Conservation (phyloP, 2,329 filamentous ascomycete genomes). For the Ophiocordyceps sinensis region DNA sequence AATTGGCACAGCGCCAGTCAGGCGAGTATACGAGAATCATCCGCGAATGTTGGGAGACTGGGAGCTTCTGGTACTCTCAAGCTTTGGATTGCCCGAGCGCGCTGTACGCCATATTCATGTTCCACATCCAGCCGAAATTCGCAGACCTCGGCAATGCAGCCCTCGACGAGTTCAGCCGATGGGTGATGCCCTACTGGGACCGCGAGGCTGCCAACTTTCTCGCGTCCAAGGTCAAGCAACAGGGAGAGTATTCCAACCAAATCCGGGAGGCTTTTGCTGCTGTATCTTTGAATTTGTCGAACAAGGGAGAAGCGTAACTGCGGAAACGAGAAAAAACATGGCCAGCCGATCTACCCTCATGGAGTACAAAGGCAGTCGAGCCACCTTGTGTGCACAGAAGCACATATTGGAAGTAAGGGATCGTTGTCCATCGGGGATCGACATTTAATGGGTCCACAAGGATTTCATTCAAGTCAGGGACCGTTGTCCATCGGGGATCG, state of each 20-base stretch:
- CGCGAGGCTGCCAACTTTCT: not conserved
- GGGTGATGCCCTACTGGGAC: not conserved
- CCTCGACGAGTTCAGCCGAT: not conserved
- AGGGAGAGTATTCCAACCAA: not conserved
- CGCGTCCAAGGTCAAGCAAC: not conserved
- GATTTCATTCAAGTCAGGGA: too few relatives aligned
- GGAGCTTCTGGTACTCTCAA: not conserved
- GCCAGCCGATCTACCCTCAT: too few relatives aligned
- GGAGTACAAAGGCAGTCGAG: too few relatives aligned
- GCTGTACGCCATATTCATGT: not conserved
- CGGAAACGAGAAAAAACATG: not conserved
- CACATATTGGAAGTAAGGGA: too few relatives aligned
- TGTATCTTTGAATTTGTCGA: not conserved
- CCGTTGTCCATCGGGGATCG: too few relatives aligned
- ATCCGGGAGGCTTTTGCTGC: not conserved
- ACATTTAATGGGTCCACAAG: too few relatives aligned
- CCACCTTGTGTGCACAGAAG: too few relatives aligned
- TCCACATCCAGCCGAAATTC: not conserved
- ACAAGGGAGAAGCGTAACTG: not conserved
- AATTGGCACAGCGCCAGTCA: not conserved
- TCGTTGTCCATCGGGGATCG: too few relatives aligned
- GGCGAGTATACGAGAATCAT: not conserved
- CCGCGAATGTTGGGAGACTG: not conserved
- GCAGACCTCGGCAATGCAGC: not conserved
- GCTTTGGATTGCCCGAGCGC: not conserved